Conservation (phyloP, 2,329 filamentous ascomycete genomes). For the Ascocoryne sarcoides region DNA sequence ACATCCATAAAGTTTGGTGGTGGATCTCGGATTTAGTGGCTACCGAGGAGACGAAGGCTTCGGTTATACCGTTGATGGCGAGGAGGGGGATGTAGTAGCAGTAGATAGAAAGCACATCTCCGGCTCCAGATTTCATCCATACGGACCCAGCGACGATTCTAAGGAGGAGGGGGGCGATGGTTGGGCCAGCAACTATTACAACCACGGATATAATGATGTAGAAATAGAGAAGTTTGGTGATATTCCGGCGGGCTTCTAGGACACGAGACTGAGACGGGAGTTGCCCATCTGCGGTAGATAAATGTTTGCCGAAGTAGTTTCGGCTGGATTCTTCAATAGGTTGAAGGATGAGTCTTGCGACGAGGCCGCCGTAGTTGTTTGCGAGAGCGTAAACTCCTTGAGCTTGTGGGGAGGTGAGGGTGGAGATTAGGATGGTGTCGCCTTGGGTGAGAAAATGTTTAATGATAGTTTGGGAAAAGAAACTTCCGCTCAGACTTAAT, state of each 20-base stretch:
- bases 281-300: conserved; percentile 35
- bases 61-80: conserved; percentile 82
- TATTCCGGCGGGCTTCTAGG: conserved; percentile 39
- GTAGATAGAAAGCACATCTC: conserved; percentile 66
- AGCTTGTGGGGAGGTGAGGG: conserved; percentile 65
- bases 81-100: conserved; percentile 91
- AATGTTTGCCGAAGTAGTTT: conserved; percentile 77
- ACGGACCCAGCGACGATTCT: conserved; percentile 64
- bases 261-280: conserved; percentile 26
- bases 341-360: conserved; percentile 85
- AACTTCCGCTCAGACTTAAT: conserved; percentile 64
- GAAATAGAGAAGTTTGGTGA: conserved; percentile 56
- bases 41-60: conserved; percentile 87
- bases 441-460: conserved; percentile 94
- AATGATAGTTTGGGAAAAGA: conserved; percentile 79
- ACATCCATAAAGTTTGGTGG: conserved; percentile 76
- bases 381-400: conserved; percentile 91
- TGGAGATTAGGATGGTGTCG: conserved; percentile 78
- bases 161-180: conserved; percentile 64
- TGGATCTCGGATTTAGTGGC: conserved; percentile 69
- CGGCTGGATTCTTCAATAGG: conserved; percentile 91
- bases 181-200: conserved; percentile 63
- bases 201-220: conserved; percentile 69
- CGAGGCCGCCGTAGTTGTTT: conserved; percentile 85
- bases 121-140: conserved; percentile 69